Evolutionary conservation across 202 grass and related monocot species (phyloP).

Genomic region (Eragrostis tef): DNA sequence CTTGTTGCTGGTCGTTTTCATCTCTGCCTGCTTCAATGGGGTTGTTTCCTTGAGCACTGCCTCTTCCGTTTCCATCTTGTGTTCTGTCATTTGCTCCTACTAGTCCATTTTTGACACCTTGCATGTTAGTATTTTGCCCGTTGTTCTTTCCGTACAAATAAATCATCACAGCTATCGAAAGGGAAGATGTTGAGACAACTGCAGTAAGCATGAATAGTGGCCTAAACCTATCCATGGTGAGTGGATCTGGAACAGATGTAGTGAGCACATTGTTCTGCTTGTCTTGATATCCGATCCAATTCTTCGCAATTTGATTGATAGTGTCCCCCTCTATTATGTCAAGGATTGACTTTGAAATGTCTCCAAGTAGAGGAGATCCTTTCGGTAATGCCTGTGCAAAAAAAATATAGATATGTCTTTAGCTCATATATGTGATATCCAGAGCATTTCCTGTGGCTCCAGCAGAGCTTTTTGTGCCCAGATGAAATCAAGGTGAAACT

Average conservation of each 20-base stretch:
- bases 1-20: background rate
- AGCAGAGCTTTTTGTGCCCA: background rate
- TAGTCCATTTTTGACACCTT: background rate
- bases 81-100: background rate
- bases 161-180: conserved; percentile 8
- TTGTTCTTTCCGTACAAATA: background rate
- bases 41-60: background rate
- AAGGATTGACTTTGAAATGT: conserved; percentile 64
- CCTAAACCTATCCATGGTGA: conserved; percentile 41
- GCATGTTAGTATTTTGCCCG: background rate
- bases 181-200: conserved; percentile 8
- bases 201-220: conserved; percentile 50
- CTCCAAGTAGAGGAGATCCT: conserved; percentile 48
- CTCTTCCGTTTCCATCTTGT: background rate
- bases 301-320: conserved; percentile 51
- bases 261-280: background rate
- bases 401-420: background rate
- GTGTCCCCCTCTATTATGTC: conserved; percentile 43
- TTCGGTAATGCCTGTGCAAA: conserved; percentile 59
- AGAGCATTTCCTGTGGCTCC: background rate
- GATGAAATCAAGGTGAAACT: background rate
- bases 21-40: background rate
- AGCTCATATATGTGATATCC: background rate
- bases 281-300: conserved; percentile 47
- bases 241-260: background rate